These are phyloP conservation scores for Berberis vulgaris DNA, from an alignment of 164 flowering plant genomes.

Conservation along the genomic window DNA sequence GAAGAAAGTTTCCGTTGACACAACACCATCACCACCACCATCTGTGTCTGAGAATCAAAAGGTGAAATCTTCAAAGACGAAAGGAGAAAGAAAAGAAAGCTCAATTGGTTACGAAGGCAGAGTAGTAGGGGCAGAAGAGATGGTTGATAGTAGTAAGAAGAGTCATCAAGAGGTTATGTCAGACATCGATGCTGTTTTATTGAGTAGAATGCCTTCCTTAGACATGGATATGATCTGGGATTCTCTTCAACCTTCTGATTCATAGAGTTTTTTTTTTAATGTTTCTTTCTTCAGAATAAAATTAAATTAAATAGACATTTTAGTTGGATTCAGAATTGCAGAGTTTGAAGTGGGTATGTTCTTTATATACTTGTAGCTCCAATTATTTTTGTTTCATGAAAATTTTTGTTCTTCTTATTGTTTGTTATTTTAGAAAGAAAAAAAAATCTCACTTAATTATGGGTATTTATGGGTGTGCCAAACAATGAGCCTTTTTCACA, in stretches of 20 bases:
- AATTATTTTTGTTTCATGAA: no score
- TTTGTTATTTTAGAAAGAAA: no score
- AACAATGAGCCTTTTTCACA: no score
- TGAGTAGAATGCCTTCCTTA: slow-evolving; percentile 73
- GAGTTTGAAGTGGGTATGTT: no score
- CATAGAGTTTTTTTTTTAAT: slow-evolving; percentile 4
- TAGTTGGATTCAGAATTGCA: no score
- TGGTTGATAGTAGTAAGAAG: slow-evolving; percentile 19
- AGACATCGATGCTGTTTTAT: slow-evolving; percentile 43
- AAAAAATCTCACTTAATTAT: no score
- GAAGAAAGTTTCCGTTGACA: background rate
- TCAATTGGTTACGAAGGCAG: slow-evolving; percentile 21
- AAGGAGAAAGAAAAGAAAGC: slow-evolving; percentile 18
- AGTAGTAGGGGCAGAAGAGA: slow-evolving; percentile 14
- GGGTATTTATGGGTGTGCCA: no score
- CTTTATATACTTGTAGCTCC: no score
- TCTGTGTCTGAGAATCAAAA: slow-evolving; percentile 1
- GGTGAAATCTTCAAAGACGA: slow-evolving; percentile 2
- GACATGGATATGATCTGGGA: slow-evolving; percentile 82
- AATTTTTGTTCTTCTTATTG: no score
- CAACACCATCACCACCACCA: background rate
- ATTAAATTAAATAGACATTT: no score
- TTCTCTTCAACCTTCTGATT: slow-evolving; percentile 43
- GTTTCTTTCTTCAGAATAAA: no score
- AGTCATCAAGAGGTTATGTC: slow-evolving; percentile 15